Evolutionary conservation across 805 yeast genomes (phyloP), one percentile per base, ranked within the genome.

Genomic region (Starmerella geochares): DNA sequence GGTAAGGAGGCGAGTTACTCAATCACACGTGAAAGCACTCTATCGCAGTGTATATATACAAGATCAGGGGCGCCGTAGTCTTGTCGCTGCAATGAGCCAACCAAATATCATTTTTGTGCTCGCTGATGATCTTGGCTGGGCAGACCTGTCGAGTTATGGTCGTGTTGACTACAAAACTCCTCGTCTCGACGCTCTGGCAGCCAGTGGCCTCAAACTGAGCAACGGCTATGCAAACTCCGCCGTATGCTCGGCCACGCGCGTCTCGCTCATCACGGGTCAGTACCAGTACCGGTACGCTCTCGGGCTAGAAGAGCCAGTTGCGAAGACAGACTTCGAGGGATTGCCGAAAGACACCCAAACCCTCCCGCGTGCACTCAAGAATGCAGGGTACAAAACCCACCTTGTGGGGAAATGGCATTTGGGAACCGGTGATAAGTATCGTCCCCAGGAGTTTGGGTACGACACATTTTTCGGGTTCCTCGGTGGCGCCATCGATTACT

Each of bases 141-240:
- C 81, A 2, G 82, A 77, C 57, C 55, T 73, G 14, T 60, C 71
- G 28, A 65, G 77, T 1, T 78, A 74, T 59, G 82, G 82, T 1
- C 77, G 79, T 19, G 47, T 49, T 11, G 81, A 77, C 58, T 77
- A 77, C 39, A 63, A 67, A 31, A 77, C 82, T 0, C 83, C 82
- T 1, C 73, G 74, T 52, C 64, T 78, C 16, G 60, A 71, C 17
- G 65, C 57, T 42, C 58, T 78, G 29, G 77, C 79, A 1, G 35
- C 58, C 8, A 58, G 61, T 7, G 81, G 82, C 4, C 56, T 71
- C 19, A 59, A 77, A 40, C 73, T 77, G 55, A 75, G 80, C 10
- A 77, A 78, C 52, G 78, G 78, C 62, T 80, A 78, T 53, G 74
- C 82, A 2, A 81, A 81, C 3, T 71, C 80, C 2, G 81, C 82